Percentiles rank a stretch among this genome's conserved stretches.
These are phyloP conservation scores for Mychonastes homosphaera DNA, from an alignment of 139 green algal species.

Conservation along the genomic window DNA sequence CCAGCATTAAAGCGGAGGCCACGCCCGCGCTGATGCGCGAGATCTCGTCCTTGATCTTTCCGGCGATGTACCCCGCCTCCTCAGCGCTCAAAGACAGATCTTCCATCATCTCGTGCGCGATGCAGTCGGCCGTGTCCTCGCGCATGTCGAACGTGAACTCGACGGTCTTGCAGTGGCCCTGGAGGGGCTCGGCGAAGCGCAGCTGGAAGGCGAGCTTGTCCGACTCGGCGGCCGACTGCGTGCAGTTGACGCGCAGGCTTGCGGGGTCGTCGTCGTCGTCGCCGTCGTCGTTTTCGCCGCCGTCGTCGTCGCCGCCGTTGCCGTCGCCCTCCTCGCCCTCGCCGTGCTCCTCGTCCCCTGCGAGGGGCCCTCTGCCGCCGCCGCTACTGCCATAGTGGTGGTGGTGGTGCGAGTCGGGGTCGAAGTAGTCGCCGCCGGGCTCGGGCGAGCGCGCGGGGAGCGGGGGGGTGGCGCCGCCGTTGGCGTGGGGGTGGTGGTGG, in stretches of 20 bases:
- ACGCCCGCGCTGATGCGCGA: conserved; percentile 10
- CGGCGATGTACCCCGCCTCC: conserved; percentile 50
- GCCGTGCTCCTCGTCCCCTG: background rate
- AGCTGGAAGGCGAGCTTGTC: conserved; percentile 66
- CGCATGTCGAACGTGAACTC: conserved; percentile 88
- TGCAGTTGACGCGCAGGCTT: conserved; percentile 59
- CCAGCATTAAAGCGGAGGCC: background rate
- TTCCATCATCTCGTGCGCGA: conserved; percentile 91
- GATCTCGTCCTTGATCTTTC: conserved; percentile 45
- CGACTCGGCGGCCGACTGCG: conserved; percentile 50
- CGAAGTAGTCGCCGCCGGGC: too few relatives aligned
- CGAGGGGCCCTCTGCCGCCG: too few relatives aligned
- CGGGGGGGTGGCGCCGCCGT: too few relatives aligned
- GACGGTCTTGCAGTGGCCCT: conserved; percentile 66
- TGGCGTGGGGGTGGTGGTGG: too few relatives aligned
- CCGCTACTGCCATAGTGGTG: too few relatives aligned
- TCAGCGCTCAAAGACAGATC: conserved; percentile 66
- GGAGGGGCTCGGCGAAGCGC: conserved; percentile 46
- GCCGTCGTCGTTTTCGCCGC: conserved; percentile 12
- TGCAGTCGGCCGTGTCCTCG: conserved; percentile 69
- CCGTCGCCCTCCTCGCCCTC: background rate
- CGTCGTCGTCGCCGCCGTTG: conserved; percentile 11
- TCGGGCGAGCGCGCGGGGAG: too few relatives aligned
- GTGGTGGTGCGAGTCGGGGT: background rate
- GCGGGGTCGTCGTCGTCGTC: too few relatives aligned